phyloP scores from a whole-genome alignment of 2,329 filamentous ascomycete genomes.

The Coleophoma eucalyptorum region DNA sequence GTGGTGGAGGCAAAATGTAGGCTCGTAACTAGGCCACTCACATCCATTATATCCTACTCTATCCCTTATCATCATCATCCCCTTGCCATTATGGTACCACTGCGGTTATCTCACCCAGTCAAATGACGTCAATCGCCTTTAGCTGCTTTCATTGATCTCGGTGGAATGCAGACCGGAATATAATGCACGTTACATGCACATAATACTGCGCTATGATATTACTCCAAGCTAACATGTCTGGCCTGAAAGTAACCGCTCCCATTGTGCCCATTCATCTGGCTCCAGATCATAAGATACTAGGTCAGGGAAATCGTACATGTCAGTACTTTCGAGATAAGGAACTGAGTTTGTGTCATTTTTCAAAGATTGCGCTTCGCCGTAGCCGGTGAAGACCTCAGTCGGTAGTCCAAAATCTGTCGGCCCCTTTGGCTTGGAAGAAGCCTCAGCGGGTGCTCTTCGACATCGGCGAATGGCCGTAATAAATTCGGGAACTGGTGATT shows the following conservation, averaged over 20 bases:
- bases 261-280: constrained; percentile 24
- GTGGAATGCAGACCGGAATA: too few relatives aligned
- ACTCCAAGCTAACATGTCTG: too few relatives aligned
- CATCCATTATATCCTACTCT: too few relatives aligned
- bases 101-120: too few relatives aligned
- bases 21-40: too few relatives aligned
- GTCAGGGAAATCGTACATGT: constrained; percentile 16
- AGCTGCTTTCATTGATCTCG: too few relatives aligned
- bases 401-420: not conserved
- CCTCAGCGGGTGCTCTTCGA: constrained; percentile 5
- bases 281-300: constrained; percentile 24
- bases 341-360: constrained; percentile 1
- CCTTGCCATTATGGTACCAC: too few relatives aligned
- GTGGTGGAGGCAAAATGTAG: too few relatives aligned
- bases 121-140: too few relatives aligned
- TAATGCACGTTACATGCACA: too few relatives aligned
- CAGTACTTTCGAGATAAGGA: constrained; percentile 6
- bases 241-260: constrained; percentile 22
- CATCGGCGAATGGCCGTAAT: constrained; percentile 18
- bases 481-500: constrained; percentile 15
- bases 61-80: too few relatives aligned
- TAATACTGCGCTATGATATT: too few relatives aligned
- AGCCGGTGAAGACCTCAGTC: not conserved
- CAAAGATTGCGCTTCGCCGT: not conserved
- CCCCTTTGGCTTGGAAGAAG: constrained; percentile 1